phyloP scores from a whole-genome alignment of 441 rosid species.

The Isatis lusitanica region DNA sequence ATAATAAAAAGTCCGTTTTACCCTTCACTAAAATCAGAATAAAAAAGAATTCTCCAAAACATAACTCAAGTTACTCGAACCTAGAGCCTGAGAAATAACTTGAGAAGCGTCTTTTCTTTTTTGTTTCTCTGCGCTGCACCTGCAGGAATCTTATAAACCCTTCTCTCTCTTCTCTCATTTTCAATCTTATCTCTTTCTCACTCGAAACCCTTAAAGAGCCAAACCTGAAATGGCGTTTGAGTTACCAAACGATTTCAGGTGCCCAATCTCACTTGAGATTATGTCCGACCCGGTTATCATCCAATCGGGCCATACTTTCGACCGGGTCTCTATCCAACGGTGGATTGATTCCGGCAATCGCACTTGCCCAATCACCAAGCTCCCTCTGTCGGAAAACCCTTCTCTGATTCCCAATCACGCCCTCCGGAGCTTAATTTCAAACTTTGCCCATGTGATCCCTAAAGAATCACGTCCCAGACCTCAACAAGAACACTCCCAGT shows the following conservation, averaged over 20 bases:
- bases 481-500: slow-evolving; percentile 29
- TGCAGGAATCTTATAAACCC: slow-evolving; percentile 48
- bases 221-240: slow-evolving; percentile 50
- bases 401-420: slow-evolving; percentile 87
- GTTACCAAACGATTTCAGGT: slow-evolving; percentile 85
- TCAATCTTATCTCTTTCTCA: slow-evolving; percentile 25
- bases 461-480: slow-evolving; percentile 29
- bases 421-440: slow-evolving; percentile 79
- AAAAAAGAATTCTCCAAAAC: too few relatives aligned
- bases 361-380: slow-evolving; percentile 80
- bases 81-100: too few relatives aligned
- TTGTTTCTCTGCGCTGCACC: neutral
- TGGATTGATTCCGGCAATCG: slow-evolving; percentile 95
- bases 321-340: slow-evolving; percentile 83
- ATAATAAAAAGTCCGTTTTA: too few relatives aligned
- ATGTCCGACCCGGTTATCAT: slow-evolving; percentile 98
- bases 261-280: slow-evolving; percentile 89
- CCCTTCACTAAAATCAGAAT: too few relatives aligned
- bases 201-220: neutral
- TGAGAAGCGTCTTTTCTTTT: neutral
- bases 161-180: neutral
- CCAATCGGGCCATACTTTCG: slow-evolving; percentile 94
- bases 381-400: slow-evolving; percentile 71
- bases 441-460: slow-evolving; percentile 42
- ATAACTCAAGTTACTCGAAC: too few relatives aligned